These are phyloP conservation scores for Trichoderma gracile DNA, from an alignment of 2,329 filamentous ascomycete genomes.

Conservation along the genomic window DNA sequence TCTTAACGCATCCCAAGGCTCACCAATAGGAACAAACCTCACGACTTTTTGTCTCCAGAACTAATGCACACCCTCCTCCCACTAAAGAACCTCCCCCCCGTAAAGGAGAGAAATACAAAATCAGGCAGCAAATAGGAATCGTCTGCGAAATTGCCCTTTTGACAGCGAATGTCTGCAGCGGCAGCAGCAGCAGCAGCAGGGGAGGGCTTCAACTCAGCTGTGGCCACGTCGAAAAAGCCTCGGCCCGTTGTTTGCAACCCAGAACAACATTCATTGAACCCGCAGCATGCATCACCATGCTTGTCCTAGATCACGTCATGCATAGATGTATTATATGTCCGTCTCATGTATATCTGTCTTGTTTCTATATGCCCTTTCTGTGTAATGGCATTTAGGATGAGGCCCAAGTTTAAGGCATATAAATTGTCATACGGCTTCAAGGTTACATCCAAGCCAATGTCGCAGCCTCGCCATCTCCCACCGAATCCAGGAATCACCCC, in stretches of 20 bases:
- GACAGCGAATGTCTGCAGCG: background rate
- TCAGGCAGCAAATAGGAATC: background rate
- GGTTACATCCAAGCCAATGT: too few relatives aligned
- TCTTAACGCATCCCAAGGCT: background rate
- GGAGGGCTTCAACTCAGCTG: background rate
- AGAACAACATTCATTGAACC: too few relatives aligned
- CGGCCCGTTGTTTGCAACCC: too few relatives aligned
- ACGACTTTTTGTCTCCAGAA: too few relatives aligned
- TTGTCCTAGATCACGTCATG: slow-evolving; percentile 1
- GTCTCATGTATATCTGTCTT: too few relatives aligned
- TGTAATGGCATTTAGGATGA: too few relatives aligned
- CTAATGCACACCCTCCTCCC: background rate
- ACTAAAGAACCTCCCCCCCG: background rate
- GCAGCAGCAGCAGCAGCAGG: too few relatives aligned
- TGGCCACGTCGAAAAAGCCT: slow-evolving; percentile 20
- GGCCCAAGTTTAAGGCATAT: too few relatives aligned
- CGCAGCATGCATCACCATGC: slow-evolving; percentile 5
- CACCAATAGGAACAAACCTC: background rate
- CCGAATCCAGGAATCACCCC: too few relatives aligned
- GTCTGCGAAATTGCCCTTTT: too few relatives aligned
- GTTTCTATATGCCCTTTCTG: background rate
- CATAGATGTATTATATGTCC: background rate
- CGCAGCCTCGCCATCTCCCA: slow-evolving; percentile 10
- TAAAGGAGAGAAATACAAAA: background rate
- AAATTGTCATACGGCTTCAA: too few relatives aligned